Conservation (phyloP, 139 green algal genomes). For the Ettlia oleoabundans region DNA sequence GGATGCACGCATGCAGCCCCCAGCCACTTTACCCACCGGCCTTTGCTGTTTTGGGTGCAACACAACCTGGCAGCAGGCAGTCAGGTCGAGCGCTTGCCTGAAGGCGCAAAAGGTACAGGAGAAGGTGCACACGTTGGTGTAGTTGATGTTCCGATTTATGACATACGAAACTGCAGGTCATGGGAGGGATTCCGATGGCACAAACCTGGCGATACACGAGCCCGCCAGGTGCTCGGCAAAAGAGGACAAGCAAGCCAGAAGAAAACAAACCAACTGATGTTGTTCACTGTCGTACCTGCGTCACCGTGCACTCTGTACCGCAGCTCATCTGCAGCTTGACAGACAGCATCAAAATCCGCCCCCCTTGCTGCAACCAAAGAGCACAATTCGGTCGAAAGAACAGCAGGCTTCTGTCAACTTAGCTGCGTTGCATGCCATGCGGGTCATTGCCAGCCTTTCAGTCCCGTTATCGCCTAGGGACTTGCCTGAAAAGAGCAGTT, state of each 20-base stretch:
- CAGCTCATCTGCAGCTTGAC: constrained; percentile 69
- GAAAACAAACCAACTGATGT: constrained; percentile 24
- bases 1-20: too few relatives aligned
- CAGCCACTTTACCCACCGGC: too few relatives aligned
- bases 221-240: too few relatives aligned
- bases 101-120: constrained; percentile 85
- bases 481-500: constrained; percentile 57
- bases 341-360: constrained; percentile 68
- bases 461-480: too few relatives aligned
- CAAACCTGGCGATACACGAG: too few relatives aligned
- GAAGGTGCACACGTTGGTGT: constrained; percentile 74
- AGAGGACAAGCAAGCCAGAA: not conserved
- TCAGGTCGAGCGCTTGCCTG: constrained; percentile 12
- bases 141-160: constrained; percentile 94
- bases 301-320: constrained; percentile 66
- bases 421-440: too few relatives aligned
- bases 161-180: constrained; percentile 2
- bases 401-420: not conserved
- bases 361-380: constrained; percentile 53
- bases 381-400: not conserved
- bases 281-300: constrained; percentile 75
- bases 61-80: not conserved
- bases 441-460: too few relatives aligned
- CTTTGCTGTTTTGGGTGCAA: too few relatives aligned
- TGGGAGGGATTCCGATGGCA: too few relatives aligned